These are phyloP conservation scores for Chlorencoelia australis DNA, from an alignment of 2,329 filamentous ascomycete genomes.

Conservation along the genomic window DNA sequence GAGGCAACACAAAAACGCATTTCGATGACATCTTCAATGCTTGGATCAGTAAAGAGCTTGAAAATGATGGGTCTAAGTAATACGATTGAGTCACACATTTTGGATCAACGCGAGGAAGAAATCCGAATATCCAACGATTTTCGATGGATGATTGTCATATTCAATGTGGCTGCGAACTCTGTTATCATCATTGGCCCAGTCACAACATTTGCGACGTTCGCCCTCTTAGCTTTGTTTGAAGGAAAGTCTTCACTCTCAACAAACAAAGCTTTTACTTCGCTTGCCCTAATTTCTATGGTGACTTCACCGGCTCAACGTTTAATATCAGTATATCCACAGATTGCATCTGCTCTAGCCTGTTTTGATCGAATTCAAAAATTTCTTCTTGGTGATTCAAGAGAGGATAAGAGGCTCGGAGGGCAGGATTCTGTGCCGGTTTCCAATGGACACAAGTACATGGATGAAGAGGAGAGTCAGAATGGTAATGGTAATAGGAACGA, in stretches of 20 bases:
- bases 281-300: slow-evolving; percentile 14
- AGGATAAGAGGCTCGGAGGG: too few species aligned
- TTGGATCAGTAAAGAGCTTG: slow-evolving; percentile 31
- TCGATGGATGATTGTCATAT: slow-evolving; percentile 34
- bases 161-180: too few species aligned
- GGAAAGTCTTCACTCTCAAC: too few species aligned
- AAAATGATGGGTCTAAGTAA: slow-evolving; percentile 29
- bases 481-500: too few species aligned
- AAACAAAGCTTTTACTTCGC: slow-evolving; percentile 16
- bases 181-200: too few species aligned
- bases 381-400: too few species aligned
- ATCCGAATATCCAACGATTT: slow-evolving; percentile 26
- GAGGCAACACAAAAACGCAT: slow-evolving; percentile 32
- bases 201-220: too few species aligned
- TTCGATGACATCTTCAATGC: slow-evolving; percentile 27
- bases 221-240: too few species aligned
- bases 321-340: slow-evolving; percentile 15
- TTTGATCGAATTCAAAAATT: slow-evolving; percentile 26
- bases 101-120: slow-evolving; percentile 17
- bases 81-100: slow-evolving; percentile 1
- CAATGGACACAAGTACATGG: too few species aligned
- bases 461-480: too few species aligned
- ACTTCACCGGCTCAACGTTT: slow-evolving; percentile 18
- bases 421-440: too few species aligned
- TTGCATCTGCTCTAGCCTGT: slow-evolving; percentile 9